These are phyloP conservation scores for Misopates orontium DNA, from an alignment of 257 asterid species.

Conservation along the genomic window DNA sequence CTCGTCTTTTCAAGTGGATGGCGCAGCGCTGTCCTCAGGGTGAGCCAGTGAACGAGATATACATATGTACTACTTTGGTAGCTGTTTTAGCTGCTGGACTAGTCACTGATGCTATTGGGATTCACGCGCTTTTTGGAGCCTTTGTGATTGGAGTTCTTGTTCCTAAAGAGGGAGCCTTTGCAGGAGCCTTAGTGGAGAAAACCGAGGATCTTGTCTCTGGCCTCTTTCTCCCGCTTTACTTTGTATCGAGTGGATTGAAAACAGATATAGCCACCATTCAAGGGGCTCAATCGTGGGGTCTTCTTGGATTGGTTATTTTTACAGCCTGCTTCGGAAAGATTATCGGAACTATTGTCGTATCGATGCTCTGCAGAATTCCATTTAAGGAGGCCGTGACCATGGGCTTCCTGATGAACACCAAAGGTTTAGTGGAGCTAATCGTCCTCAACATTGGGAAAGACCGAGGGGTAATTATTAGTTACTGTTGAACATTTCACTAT, in stretches of 20 bases:
- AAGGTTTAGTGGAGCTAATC: slow-evolving; percentile 76
- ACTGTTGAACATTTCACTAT: neutral
- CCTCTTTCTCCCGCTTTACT: slow-evolving; percentile 71
- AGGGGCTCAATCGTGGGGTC: slow-evolving; percentile 84
- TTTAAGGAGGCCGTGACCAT: slow-evolving; percentile 61
- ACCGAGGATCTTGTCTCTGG: slow-evolving; percentile 88
- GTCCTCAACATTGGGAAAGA: slow-evolving; percentile 90
- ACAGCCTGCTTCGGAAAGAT: slow-evolving; percentile 83
- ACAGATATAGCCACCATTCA: slow-evolving; percentile 73
- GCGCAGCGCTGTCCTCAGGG: slow-evolving; percentile 59
- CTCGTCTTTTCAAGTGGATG: slow-evolving; percentile 69
- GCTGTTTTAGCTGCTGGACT: slow-evolving; percentile 70
- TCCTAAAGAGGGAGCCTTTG: slow-evolving; percentile 80
- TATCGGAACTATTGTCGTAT: slow-evolving; percentile 61
- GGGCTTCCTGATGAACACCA: slow-evolving; percentile 86
- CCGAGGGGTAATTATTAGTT: slow-evolving; percentile 45
- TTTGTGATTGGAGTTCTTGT: slow-evolving; percentile 76
- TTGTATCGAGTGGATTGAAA: slow-evolving; percentile 82
- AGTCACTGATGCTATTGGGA: slow-evolving; percentile 68
- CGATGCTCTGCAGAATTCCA: slow-evolving; percentile 54
- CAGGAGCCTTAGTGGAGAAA: slow-evolving; percentile 75
- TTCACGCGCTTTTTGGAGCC: slow-evolving; percentile 86
- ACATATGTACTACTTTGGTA: slow-evolving; percentile 58
- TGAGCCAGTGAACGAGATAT: slow-evolving; percentile 67
- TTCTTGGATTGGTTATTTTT: slow-evolving; percentile 59